These are phyloP conservation scores for Lolium rigidum DNA, from an alignment of 176 grass and related monocot species.

Conservation along the genomic window DNA sequence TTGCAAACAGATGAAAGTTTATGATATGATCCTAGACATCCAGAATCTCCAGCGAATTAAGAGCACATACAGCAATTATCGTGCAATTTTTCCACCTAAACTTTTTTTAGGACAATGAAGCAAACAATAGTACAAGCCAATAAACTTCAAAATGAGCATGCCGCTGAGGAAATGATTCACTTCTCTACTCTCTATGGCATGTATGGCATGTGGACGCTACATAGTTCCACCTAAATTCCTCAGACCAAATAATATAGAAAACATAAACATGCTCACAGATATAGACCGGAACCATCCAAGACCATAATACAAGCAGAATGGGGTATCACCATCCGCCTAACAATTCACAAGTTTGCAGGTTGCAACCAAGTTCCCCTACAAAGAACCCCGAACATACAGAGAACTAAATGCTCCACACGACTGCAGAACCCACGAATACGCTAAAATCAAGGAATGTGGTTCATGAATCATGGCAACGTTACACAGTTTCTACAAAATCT, in stretches of 20 bases:
- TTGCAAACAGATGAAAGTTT: neutral
- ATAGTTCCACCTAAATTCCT: constrained; percentile 9
- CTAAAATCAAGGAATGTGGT: neutral
- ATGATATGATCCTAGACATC: neutral
- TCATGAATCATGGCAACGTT: neutral
- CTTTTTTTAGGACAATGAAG: neutral
- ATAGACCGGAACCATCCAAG: neutral
- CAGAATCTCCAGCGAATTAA: neutral
- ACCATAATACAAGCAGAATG: neutral
- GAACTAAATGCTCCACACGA: neutral
- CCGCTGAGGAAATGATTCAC: neutral
- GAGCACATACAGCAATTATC: neutral
- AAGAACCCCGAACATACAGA: neutral
- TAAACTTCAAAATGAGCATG: neutral
- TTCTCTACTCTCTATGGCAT: neutral
- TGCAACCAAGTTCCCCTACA: neutral
- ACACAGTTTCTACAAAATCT: neutral
- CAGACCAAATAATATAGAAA: neutral
- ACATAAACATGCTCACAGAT: neutral
- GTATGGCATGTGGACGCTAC: neutral
- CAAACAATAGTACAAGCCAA: neutral
- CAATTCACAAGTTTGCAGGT: neutral
- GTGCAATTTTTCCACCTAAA: neutral
- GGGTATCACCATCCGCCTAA: neutral
- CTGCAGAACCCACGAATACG: neutral